A percentile compares a stretch with the other conserved stretches of the same genome.
Conservation (phyloP, 2,329 filamentous ascomycete species). For the Clonostachys rhizophaga region DNA sequence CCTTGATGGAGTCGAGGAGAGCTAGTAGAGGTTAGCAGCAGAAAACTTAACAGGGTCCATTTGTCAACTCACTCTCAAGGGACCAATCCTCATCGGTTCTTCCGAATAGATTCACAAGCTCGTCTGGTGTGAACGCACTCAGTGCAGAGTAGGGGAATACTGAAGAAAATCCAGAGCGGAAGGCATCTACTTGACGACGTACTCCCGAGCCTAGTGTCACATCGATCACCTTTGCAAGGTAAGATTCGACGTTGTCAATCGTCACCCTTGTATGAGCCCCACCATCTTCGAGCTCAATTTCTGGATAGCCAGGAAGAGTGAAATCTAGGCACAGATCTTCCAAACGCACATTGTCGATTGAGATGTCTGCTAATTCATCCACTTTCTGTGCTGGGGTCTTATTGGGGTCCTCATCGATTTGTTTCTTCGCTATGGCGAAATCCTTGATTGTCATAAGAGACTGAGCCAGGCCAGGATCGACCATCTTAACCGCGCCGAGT, state of each 20-base stretch:
- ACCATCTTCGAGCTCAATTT: constrained; percentile 74
- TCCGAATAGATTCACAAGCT: constrained; percentile 92
- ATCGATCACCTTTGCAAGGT: constrained; percentile 86
- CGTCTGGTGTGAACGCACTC: constrained; percentile 89
- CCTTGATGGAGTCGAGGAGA: constrained; percentile 97
- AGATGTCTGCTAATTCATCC: constrained; percentile 62
- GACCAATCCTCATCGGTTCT: constrained; percentile 94
- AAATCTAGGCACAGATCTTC: constrained; percentile 93
- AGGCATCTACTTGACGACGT: constrained; percentile 83
- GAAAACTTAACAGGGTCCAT: constrained; percentile 12
- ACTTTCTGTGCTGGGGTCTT: constrained; percentile 68
- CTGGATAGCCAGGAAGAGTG: constrained; percentile 84
- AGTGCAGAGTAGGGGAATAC: constrained; percentile 95
- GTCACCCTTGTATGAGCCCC: constrained; percentile 74
- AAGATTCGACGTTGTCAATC: constrained; percentile 86
- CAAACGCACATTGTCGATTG: constrained; percentile 70
- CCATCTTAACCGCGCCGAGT: constrained; percentile 81
- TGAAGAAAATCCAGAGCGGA: constrained; percentile 85
- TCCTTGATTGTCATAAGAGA: constrained; percentile 85
- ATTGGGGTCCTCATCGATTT: constrained; percentile 66
- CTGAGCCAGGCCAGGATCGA: constrained; percentile 80
- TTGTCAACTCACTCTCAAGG: constrained; percentile 75
- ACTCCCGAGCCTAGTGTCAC: constrained; percentile 89
- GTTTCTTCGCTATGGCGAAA: constrained; percentile 78
- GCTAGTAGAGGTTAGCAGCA: constrained; percentile 44